Evolutionary conservation across 306 rosid species (phyloP).

Genomic region (Ziziphus jujuba): DNA sequence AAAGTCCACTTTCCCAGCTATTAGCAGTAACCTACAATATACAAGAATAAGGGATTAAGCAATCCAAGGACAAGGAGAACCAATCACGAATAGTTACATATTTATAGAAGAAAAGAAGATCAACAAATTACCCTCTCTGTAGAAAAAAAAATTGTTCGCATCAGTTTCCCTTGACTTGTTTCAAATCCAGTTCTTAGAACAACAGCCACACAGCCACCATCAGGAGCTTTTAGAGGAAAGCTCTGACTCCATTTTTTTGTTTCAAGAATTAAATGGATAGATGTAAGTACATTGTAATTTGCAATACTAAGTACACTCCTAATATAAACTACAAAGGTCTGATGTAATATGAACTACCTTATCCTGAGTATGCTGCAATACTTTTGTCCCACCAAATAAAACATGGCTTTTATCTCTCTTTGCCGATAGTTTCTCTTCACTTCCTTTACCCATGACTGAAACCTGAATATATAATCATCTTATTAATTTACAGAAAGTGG

Average conservation of each 20-base stretch:
- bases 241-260: slow-evolving; percentile 52
- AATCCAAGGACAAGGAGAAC: slow-evolving; percentile 3
- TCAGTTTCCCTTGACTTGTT: slow-evolving; percentile 98
- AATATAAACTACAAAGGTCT: not conserved
- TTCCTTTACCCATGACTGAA: slow-evolving; percentile 65
- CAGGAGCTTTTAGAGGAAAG: slow-evolving; percentile 85
- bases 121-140: slow-evolving; percentile 83
- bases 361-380: slow-evolving; percentile 93
- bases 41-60: slow-evolving; percentile 17
- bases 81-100: not conserved
- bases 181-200: slow-evolving; percentile 96
- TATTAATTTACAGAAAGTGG: not conserved
- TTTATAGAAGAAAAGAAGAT: slow-evolving; percentile 18
- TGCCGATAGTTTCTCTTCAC: slow-evolving; percentile 75
- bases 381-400: slow-evolving; percentile 96
- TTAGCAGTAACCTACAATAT: slow-evolving; percentile 85
- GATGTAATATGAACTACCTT: slow-evolving; percentile 52
- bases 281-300: slow-evolving; percentile 23
- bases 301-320: slow-evolving; percentile 11
- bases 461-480: slow-evolving; percentile 48
- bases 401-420: slow-evolving; percentile 86
- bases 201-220: slow-evolving; percentile 97
- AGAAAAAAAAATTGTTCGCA: slow-evolving; percentile 97
- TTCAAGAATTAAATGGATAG: slow-evolving; percentile 22
- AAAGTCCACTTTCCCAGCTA: slow-evolving; percentile 99